These are phyloP conservation scores for Eimeria falciformis DNA, from an alignment of 169 alveolate species.

Conservation along the genomic window DNA sequence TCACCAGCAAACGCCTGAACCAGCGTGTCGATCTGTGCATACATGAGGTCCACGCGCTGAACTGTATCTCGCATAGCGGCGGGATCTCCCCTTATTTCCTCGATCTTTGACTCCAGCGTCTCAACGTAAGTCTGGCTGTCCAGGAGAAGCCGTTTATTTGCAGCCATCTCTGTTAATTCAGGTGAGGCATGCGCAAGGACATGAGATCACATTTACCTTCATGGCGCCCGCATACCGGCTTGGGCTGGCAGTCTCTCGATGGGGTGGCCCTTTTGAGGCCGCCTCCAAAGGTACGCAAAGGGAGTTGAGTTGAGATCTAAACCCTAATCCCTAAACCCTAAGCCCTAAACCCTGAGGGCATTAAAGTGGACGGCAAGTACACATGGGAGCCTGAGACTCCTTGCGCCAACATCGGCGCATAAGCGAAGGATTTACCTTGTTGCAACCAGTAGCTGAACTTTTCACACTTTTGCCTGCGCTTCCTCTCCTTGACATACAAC, in stretches of 20 bases:
- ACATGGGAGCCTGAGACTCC: too few relatives aligned
- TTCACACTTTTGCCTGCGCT: slow-evolving; percentile 62
- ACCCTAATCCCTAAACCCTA: too few relatives aligned
- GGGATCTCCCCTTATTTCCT: slow-evolving; percentile 70
- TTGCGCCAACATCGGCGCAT: too few relatives aligned
- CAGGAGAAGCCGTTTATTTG: background rate
- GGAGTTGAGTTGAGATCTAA: too few relatives aligned
- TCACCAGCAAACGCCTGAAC: slow-evolving; percentile 76
- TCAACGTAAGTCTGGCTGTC: slow-evolving; percentile 40
- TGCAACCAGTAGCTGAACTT: slow-evolving; percentile 72
- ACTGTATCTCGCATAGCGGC: slow-evolving; percentile 38
- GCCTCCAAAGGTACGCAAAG: too few relatives aligned
- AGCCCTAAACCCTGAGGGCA: too few relatives aligned
- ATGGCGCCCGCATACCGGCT: too few relatives aligned
- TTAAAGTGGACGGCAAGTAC: too few relatives aligned
- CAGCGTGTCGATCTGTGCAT: slow-evolving; percentile 75
- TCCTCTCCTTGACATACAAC: slow-evolving; percentile 58
- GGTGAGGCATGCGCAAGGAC: too few relatives aligned
- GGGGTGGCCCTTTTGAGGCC: too few relatives aligned
- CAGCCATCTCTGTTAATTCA: slow-evolving; percentile 69
- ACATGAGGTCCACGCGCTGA: slow-evolving; percentile 74
- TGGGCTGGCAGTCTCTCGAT: too few relatives aligned
- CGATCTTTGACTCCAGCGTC: slow-evolving; percentile 51
- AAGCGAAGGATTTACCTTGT: slow-evolving; percentile 61
- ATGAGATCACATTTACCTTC: too few relatives aligned